Conservation (phyloP, 768 basidiomycete genomes). For the Russula lepida region DNA sequence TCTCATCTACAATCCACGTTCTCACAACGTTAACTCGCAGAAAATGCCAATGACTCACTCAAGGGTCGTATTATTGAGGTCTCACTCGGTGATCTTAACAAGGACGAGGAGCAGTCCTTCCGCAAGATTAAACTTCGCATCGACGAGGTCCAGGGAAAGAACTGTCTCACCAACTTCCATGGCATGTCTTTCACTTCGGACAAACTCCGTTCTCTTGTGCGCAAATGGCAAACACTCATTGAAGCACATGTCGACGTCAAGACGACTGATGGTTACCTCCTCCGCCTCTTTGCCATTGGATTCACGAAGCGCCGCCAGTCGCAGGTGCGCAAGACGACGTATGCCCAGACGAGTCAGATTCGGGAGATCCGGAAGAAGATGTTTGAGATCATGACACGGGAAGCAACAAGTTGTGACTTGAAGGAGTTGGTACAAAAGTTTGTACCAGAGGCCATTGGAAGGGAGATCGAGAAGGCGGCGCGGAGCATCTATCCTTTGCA, state of each 20-base stretch:
- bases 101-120: conserved; percentile 99
- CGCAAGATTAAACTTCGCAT: conserved; percentile 98
- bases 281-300: conserved; percentile 97
- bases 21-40: conserved; percentile 34
- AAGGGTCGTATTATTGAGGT: conserved; percentile 96
- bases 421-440: conserved; percentile 99
- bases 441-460: conserved; percentile 95
- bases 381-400: conserved; percentile 97
- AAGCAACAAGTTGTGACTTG: conserved; percentile 90
- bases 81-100: conserved; percentile 95
- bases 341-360: conserved; percentile 91
- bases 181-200: conserved; percentile 99
- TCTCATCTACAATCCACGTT: conserved; percentile 7
- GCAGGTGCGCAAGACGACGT: conserved; percentile 98
- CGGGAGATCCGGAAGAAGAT: conserved; percentile 99
- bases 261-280: conserved; percentile 98
- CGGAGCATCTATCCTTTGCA: conserved; percentile 97
- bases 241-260: conserved; percentile 99
- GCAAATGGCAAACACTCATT: conserved; percentile 99
- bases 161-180: conserved; percentile 99
- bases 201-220: conserved; percentile 98
- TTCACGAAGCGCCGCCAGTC: conserved; percentile 96
- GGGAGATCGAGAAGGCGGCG: conserved; percentile 98
- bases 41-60: conserved; percentile 97
- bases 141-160: conserved; percentile 96